Evolutionary conservation across 352 stramenopile genomes (phyloP).

Genomic region (Phytopythium aichiense): DNA sequence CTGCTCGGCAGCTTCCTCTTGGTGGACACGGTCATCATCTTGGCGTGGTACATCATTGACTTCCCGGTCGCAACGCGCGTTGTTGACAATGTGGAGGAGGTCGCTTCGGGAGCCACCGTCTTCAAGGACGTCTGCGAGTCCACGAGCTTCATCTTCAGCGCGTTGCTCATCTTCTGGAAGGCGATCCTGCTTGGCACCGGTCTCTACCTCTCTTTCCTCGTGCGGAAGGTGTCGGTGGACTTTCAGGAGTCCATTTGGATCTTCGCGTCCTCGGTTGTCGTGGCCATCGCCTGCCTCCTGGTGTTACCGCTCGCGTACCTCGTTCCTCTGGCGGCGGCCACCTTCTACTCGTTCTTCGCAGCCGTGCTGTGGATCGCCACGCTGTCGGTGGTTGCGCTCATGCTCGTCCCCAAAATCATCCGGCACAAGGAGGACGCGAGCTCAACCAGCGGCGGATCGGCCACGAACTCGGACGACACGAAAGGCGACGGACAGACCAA

Average conservation of each 20-base stretch:
- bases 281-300: conserved; percentile 36
- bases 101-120: conserved; percentile 21
- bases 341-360: conserved; percentile 34
- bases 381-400: conserved; percentile 25
- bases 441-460: not conserved
- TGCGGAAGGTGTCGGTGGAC: conserved; percentile 31
- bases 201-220: conserved; percentile 42
- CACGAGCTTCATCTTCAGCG: conserved; percentile 31
- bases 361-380: conserved; percentile 24
- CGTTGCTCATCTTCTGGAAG: conserved; percentile 40
- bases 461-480: conserved; percentile 2
- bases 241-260: conserved; percentile 59
- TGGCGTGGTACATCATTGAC: conserved; percentile 24
- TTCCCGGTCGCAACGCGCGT: conserved; percentile 10
- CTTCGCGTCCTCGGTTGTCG: conserved; percentile 35
- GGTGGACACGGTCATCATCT: conserved; percentile 32
- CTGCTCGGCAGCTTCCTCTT: conserved; percentile 27
- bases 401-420: conserved; percentile 32
- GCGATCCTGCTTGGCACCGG: conserved; percentile 28
- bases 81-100: conserved; percentile 3
- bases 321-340: conserved; percentile 26
- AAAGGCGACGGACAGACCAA: not conserved
- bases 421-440: conserved; percentile 12
- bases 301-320: conserved; percentile 44
- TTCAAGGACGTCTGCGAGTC: conserved; percentile 21